phyloP scores from a whole-genome alignment of 768 basidiomycete species.

The Pleurotus citrinopileatus region DNA sequence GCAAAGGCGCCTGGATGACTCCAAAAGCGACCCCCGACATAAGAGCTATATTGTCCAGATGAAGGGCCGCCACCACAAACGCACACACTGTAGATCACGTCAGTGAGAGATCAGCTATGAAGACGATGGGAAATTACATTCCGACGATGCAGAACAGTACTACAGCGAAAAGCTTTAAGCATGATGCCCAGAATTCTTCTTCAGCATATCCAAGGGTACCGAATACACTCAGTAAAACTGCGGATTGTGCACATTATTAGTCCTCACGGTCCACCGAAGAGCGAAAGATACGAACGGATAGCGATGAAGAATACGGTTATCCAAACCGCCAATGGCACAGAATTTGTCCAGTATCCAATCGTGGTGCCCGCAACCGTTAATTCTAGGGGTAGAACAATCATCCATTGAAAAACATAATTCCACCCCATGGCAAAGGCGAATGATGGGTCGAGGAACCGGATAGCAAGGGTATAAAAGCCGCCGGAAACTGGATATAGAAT shows the following conservation, averaged over 20 bases:
- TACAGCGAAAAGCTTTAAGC: constrained; percentile 43
- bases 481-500: constrained; percentile 47
- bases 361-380: constrained; percentile 44
- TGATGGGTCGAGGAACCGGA: constrained; percentile 44
- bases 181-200: constrained; percentile 51
- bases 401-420: constrained; percentile 50
- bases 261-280: not conserved
- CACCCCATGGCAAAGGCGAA: constrained; percentile 50
- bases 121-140: constrained; percentile 25
- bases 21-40: constrained; percentile 38
- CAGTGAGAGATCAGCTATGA: not conserved
- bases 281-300: constrained; percentile 25
- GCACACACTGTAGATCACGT: constrained; percentile 27
- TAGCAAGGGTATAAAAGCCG: constrained; percentile 45
- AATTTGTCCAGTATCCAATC: constrained; percentile 40
- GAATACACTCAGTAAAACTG: constrained; percentile 37
- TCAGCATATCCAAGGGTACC: constrained; percentile 47
- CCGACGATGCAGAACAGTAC: constrained; percentile 46
- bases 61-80: constrained; percentile 40
- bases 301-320: constrained; percentile 42
- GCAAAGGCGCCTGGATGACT: constrained; percentile 37
- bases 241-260: not conserved
- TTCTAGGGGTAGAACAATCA: constrained; percentile 40
- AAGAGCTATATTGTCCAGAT: constrained; percentile 29
- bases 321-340: constrained; percentile 40